phyloP scores from a whole-genome alignment of 2,329 filamentous ascomycete species.

The Aspergillus persii region DNA sequence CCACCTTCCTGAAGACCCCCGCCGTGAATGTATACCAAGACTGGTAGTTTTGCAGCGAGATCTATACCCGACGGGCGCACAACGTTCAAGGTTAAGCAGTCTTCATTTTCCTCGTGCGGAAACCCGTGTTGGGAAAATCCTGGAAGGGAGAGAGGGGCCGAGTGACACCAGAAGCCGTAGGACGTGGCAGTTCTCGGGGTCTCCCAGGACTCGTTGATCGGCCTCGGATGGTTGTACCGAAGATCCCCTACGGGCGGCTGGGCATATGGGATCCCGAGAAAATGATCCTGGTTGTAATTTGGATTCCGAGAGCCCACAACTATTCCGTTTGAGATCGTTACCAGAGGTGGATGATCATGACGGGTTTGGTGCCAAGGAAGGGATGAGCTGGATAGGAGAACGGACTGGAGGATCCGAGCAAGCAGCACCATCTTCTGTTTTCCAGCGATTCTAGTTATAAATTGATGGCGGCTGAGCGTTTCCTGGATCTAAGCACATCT shows the following conservation, averaged over 20 bases:
- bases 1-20: slow-evolving; percentile 45
- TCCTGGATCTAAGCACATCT: no score
- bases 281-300: slow-evolving; percentile 17
- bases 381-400: neutral
- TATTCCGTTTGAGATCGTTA: slow-evolving; percentile 10
- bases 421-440: neutral
- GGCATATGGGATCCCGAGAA: slow-evolving; percentile 19
- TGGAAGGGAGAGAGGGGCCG: slow-evolving; percentile 1
- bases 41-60: slow-evolving; percentile 10
- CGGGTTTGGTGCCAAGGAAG: neutral
- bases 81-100: slow-evolving; percentile 24
- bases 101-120: slow-evolving; percentile 12
- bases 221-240: slow-evolving; percentile 5
- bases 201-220: slow-evolving; percentile 11
- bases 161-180: slow-evolving; percentile 6
- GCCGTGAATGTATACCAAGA: slow-evolving; percentile 27
- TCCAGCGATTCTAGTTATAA: no score
- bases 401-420: neutral
- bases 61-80: slow-evolving; percentile 13
- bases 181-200: slow-evolving; percentile 3
- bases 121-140: slow-evolving; percentile 5
- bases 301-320: slow-evolving; percentile 9
- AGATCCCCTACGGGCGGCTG: slow-evolving; percentile 12
- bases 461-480: no score
- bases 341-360: neutral